Evolutionary conservation across 2,329 filamentous ascomycete genomes (phyloP).

Genomic region (Ustulina deusta): DNA sequence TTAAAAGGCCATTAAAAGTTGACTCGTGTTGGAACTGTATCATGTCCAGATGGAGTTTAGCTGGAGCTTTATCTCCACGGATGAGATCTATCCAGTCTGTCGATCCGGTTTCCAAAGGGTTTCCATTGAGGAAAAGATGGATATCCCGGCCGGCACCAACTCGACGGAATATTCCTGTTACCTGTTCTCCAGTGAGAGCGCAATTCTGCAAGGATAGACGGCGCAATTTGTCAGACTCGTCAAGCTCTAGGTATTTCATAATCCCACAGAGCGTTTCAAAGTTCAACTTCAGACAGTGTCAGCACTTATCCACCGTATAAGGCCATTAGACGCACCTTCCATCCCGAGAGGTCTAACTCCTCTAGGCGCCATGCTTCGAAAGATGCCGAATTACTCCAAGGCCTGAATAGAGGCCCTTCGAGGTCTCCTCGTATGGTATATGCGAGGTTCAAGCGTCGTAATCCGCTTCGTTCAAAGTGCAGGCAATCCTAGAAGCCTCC

Average conservation of each 20-base stretch:
- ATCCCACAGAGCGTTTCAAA: constrained; percentile 61
- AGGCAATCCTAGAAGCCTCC: constrained; percentile 60
- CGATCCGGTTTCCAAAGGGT: constrained; percentile 65
- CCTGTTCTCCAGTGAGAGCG: constrained; percentile 62
- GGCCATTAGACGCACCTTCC: constrained; percentile 56
- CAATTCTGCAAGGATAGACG: constrained; percentile 64
- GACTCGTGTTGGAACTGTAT: constrained; percentile 66
- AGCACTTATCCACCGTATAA: constrained; percentile 21
- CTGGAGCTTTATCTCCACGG: constrained; percentile 60
- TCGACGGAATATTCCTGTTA: constrained; percentile 63
- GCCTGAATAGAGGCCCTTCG: constrained; percentile 60
- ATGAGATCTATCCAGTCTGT: constrained; percentile 64
- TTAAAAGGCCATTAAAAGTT: constrained; percentile 64
- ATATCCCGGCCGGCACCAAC: constrained; percentile 63
- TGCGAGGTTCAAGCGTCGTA: constrained; percentile 63
- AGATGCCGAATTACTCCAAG: constrained; percentile 55
- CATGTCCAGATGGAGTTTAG: constrained; percentile 66
- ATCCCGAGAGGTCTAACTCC: constrained; percentile 66
- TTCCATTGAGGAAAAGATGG: constrained; percentile 63
- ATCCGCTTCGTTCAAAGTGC: constrained; percentile 58
- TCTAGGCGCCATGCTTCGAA: constrained; percentile 59
- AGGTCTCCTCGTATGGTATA: constrained; percentile 62
- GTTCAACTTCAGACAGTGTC: constrained; percentile 56
- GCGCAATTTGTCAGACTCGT: constrained; percentile 57
- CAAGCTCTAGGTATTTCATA: constrained; percentile 59